Evolutionary conservation across 73 alveolate genomes (phyloP), one percentile per base, ranked within the genome.

Genomic region (Stentor roeselii): DNA sequence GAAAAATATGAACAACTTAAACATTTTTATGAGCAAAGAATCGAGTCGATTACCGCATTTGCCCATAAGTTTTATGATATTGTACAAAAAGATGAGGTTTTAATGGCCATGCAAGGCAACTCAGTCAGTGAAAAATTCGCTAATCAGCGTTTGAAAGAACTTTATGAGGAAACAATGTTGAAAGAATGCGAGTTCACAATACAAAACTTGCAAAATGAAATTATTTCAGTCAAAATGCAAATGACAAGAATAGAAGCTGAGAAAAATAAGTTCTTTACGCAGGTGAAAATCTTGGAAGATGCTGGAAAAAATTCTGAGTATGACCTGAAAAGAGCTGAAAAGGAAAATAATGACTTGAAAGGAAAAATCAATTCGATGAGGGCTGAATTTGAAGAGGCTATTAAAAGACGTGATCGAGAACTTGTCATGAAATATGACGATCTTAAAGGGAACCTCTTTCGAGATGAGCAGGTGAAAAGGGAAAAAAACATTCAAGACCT

Each of bases 151-250:
- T 14, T 76, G 30, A 34, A 67, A 2, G 84, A 76, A 38, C 67
- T 76, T 21, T 39, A n/a, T 76, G 84, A 76, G 39, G 84, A 76
- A 41, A 34, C 38, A 36, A 37, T 76, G 84, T 40, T 76, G 14
- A 41, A 76, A 41, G 75, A 76, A 40, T 40, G 74, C 39, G 84
- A 76, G 36, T 21, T 27, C 6, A 76, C 74, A n/a, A 76, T 76
- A 14, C 21, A 76, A 21, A 37, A 76, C 30, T 38, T 76, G 36
- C 60, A 76, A 1, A n/a, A 15, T 27, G 84, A 76, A 35, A 21
- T 76, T 40, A 21, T 27, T 15, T 32, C 27, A 39, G n/a, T 37
- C n/a, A 76, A 76, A 67, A 21, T 32, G 0, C 41, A 30, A 67
- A 34, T 67, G 1, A 30, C 80, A 34, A 32, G 27, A 21, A 27